Evolutionary conservation across 495 filamentous ascomycete genomes (phyloP).

Genomic region (Apodospora peruviana): DNA sequence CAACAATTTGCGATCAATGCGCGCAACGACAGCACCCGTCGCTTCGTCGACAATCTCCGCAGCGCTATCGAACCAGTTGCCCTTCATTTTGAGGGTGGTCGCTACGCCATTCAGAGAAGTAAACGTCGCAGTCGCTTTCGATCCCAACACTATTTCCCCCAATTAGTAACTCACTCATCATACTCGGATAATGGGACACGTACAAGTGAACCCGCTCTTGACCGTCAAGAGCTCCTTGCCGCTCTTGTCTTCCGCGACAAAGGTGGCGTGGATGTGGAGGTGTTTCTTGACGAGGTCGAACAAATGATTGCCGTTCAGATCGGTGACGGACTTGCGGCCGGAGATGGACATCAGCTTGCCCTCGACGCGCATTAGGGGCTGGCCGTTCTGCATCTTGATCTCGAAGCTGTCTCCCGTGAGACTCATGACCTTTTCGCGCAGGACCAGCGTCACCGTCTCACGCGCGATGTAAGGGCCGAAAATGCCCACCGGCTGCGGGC

Average conservation of each 20-base stretch:
- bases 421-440: constrained; percentile 53
- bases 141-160: constrained; percentile 34
- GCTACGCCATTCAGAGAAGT: constrained; percentile 31
- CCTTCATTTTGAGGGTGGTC: constrained; percentile 28
- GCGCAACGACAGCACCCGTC: constrained; percentile 40
- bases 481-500: constrained; percentile 37
- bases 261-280: constrained; percentile 45
- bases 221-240: constrained; percentile 45
- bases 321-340: constrained; percentile 41
- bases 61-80: constrained; percentile 44
- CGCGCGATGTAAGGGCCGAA: constrained; percentile 43
- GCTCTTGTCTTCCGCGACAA: constrained; percentile 32
- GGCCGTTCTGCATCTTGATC: constrained; percentile 40
- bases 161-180: not conserved
- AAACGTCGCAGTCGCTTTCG: constrained; percentile 46
- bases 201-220: constrained; percentile 43
- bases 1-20: constrained; percentile 50
- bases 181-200: constrained; percentile 12
- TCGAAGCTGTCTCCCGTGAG: constrained; percentile 49
- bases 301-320: constrained; percentile 40
- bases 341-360: constrained; percentile 36
- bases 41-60: constrained; percentile 44
- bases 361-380: constrained; percentile 46
- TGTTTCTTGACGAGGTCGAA: constrained; percentile 50
- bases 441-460: constrained; percentile 40